Evolutionary conservation across 2,329 filamentous ascomycete species (phyloP), one percentile per base, ranked within the genome.

Genomic region (Epichloe sylvatica): DNA sequence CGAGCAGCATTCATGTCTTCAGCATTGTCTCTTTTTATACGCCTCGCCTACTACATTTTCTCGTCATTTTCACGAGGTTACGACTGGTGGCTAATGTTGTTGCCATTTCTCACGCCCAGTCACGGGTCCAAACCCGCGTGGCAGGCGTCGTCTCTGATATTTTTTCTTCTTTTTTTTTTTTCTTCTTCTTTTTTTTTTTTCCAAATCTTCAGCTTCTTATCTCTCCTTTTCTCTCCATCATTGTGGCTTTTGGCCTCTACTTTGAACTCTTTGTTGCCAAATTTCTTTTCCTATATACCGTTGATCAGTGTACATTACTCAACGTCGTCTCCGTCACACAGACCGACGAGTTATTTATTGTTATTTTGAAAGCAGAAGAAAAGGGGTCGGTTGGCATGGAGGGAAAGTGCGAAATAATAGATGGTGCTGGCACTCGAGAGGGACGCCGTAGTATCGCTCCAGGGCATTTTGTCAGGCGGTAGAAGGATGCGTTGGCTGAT

Each of bases 41-140:
- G 50, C 47, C 45, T 47, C 49, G 50, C 47, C 45, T 46, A 55
- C 52, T 60, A 54, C 53, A 52, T 54, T 42, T 48, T 44, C n/a
- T 45, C 50, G 46, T 49, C 50, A 51, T 51, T 46, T 59, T 66
- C 57, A 64, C 54, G 61, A 65, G 57, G 56, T 58, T 56, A 65
- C 60, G 63, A 64, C 60, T 53, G 51, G 54, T 54, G 58, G 57
- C 60, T 65, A 63, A 64, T 66, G 56, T 65, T 65, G 53, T 63
- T 57, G 54, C 60, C 46, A 51, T 51, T 42, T 51, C 37, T 44
- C 40, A 37, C 21, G 42, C 41, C 30, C 25, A 45, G 17, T 38
- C 9, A 42, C 46, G 4, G 40, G 36, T n/a, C 36, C 21, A 17
- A 30, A 36, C n/a, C 42, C 21, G 45, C 33, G 38, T 45, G 41